Evolutionary conservation across 2,329 filamentous ascomycete species (phyloP), one percentile per base, ranked within the genome.

Genomic region (Exophiala sp.): DNA sequence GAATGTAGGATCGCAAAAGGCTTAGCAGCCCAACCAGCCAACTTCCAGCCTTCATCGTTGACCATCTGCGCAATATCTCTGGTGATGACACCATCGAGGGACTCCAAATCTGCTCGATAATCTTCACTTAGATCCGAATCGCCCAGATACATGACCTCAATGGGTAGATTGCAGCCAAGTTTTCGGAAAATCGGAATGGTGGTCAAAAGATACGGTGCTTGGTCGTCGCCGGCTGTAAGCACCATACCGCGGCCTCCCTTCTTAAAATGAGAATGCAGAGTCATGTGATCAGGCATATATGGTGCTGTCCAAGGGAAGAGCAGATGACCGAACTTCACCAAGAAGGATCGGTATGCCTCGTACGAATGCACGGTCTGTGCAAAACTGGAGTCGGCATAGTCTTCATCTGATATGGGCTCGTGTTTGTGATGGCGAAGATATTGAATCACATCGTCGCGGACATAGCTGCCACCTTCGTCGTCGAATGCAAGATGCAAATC

Each of bases 1-100:
- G 73, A 76, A 54, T 75, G 61, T 4, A 78, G 63, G 21, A 76
- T 74, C 1, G 74, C 74, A 42, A 74, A 77, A 1, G 75, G 73
- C 57, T 78, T 78, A 18, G 70, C 72, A 0, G 74, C 74, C 73
- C 74, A 77, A 4, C 75, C 74, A 8, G 66, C 69, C 36, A 77
- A 61, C 33, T 66, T 67, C 75, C 74, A 78, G 16, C 74, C 74
- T 18, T 66, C 63, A 35, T 75, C 73, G 35, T 72, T 67, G 7
- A 77, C 69, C 72, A 77, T 76, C 21, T 68, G 67, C 10, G 67
- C 68, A 39, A 77, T 65, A 52, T 78, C 73, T 18, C 75, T 68
- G 1, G 74, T 77, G 9, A 72, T 66, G 6, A 78, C 74, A 3
- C 69, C 72, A 3, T 71, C 69, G 5, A 75, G 59, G 7, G 68